These are phyloP conservation scores for Amoebophrya sp. DNA, from an alignment of 169 alveolate species.

Conservation along the genomic window DNA sequence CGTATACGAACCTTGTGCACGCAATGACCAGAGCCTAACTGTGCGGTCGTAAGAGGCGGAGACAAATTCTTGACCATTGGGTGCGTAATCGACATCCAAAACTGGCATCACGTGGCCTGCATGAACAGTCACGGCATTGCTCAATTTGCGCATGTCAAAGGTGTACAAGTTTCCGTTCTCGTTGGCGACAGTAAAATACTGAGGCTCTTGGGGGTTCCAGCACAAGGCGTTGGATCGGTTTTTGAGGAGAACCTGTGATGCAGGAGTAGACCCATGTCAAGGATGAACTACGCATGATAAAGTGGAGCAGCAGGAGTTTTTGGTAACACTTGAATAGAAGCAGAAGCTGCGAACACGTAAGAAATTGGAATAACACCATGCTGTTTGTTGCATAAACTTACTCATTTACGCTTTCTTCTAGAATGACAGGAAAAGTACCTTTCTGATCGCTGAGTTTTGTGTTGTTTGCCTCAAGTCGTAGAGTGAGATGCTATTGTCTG, in stretches of 20 bases:
- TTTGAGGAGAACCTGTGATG: constrained; percentile 16
- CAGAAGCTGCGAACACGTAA: no score
- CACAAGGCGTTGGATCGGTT: constrained; percentile 85
- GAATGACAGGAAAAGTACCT: background rate
- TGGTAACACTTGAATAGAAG: no score
- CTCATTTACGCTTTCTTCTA: no score
- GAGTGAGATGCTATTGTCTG: constrained; percentile 13
- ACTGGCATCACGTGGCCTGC: constrained; percentile 81
- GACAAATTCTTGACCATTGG: constrained; percentile 94
- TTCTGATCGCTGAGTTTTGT: background rate
- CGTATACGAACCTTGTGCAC: no score
- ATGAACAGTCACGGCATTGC: constrained; percentile 82
- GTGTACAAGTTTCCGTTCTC: constrained; percentile 94
- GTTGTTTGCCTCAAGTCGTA: background rate
- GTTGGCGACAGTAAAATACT: constrained; percentile 90
- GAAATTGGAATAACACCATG: no score
- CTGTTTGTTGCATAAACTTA: no score
- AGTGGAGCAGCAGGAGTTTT: no score
- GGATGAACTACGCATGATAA: no score
- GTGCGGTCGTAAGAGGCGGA: constrained; percentile 93
- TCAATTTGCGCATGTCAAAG: constrained; percentile 90
- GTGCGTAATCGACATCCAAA: constrained; percentile 85
- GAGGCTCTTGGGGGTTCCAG: constrained; percentile 97
- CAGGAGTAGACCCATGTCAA: no score
- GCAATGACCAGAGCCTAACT: constrained; percentile 74